Evolutionary conservation across 257 asterid genomes (phyloP).

Genomic region (Rehmannia glutinosa): DNA sequence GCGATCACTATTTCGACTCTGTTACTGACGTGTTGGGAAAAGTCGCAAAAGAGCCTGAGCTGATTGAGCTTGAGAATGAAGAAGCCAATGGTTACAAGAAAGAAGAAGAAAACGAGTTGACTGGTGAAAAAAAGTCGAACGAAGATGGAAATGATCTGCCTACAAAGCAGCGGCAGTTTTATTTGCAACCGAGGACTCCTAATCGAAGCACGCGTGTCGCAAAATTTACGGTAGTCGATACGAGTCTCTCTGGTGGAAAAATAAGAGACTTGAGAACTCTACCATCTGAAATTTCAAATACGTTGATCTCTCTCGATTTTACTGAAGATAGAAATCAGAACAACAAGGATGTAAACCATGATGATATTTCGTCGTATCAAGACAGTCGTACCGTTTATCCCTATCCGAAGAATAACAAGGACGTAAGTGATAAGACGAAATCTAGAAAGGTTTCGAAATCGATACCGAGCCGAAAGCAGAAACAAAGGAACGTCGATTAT

Average conservation of each 20-base stretch:
- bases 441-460: slow-evolving; percentile 33
- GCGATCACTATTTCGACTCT: slow-evolving; percentile 64
- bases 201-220: slow-evolving; percentile 19
- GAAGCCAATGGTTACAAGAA: too few relatives aligned
- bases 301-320: slow-evolving; percentile 4
- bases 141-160: slow-evolving; percentile 40
- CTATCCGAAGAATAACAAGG: too few relatives aligned
- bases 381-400: too few relatives aligned
- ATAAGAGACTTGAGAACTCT: slow-evolving; percentile 42
- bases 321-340: neutral
- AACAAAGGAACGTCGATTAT: slow-evolving; percentile 27
- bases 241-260: slow-evolving; percentile 36
- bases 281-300: slow-evolving; percentile 24
- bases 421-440: slow-evolving; percentile 21
- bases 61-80: slow-evolving; percentile 40
- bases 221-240: slow-evolving; percentile 47
- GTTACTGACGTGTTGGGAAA: slow-evolving; percentile 47
- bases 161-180: slow-evolving; percentile 31
- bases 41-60: slow-evolving; percentile 54
- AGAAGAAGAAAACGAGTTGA: slow-evolving; percentile 24
- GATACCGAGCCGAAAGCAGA: slow-evolving; percentile 32
- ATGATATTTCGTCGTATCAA: too few relatives aligned
- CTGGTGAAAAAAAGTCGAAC: slow-evolving; percentile 17
- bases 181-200: slow-evolving; percentile 53
- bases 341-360: slow-evolving; percentile 19